A percentile compares a stretch with the other conserved stretches of the same genome.
Evolutionary conservation across 2,329 filamentous ascomycete species (phyloP).

Genomic region (Colletotrichum sp.): DNA sequence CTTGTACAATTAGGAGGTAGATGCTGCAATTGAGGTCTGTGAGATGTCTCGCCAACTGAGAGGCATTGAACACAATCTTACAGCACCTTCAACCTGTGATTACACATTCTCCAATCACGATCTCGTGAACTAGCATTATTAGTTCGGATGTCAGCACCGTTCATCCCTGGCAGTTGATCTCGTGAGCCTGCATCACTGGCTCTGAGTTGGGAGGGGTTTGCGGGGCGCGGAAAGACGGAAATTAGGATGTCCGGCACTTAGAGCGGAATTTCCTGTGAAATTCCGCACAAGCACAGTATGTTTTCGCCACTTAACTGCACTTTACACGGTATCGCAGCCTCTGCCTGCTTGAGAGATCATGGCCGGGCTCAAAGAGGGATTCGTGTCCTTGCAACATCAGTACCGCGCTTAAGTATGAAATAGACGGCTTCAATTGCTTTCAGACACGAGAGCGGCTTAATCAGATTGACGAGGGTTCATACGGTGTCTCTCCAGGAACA

Average conservation of each 20-base stretch:
- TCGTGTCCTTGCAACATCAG: neutral
- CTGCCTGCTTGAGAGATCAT: neutral
- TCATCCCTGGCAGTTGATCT: neutral
- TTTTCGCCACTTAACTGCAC: fast-evolving
- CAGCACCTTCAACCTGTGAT: neutral
- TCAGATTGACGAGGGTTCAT: neutral
- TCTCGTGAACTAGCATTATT: neutral
- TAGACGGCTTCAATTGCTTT: neutral
- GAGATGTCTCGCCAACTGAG: neutral
- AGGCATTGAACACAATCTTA: neutral
- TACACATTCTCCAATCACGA: neutral
- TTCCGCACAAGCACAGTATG: neutral
- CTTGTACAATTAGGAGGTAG: neutral
- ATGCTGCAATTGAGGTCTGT: neutral
- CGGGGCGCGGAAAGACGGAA: neutral
- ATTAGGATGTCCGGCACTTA: neutral
- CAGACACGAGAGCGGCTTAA: fast-evolving
- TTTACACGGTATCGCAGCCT: neutral
- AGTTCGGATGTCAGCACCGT: neutral
- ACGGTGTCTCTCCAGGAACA: neutral
- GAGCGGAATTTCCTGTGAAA: neutral
- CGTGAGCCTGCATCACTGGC: neutral
- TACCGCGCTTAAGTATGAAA: neutral
- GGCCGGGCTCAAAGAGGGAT: neutral
- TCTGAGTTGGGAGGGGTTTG: neutral